Evolutionary conservation across 2,329 filamentous ascomycete genomes (phyloP), one percentile per base, ranked within the genome.

Genomic region (Metarhizium brunneum): DNA sequence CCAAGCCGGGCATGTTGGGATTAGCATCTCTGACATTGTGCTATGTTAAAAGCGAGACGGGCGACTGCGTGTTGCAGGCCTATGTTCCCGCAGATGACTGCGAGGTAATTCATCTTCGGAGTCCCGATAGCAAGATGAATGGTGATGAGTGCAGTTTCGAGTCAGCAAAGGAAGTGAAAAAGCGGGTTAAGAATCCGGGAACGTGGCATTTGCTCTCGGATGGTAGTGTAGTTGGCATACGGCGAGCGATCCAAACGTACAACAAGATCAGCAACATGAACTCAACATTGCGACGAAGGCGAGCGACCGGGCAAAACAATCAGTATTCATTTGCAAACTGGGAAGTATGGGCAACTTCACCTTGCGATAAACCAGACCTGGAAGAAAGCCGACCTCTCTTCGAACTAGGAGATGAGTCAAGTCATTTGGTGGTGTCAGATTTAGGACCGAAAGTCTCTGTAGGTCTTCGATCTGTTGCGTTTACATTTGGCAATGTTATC

Each of bases 401-500:
- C 54, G 61, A 68, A 6, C 67, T 73, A 10, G 66, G 69, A 5
- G 71, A 73, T 43, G 64, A 71, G 47, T 70, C 73, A 3, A 74
- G 78, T 2, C 76, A 83, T 56, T 73, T 92, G 4, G 81, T 89
- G 50, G 82, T 90, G 25, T 80, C 80, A 2, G 77, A 77, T 49
- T 72, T 87, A 1, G 88, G 88, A 0, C 87, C 87, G 0, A 80
- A 87, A 56, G 75, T 76, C 2, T 74, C 74, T 53, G 71, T 90
- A 1, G 87, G 87, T 13, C 77, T 80, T 50, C 76, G 78, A 49
- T 86, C 84, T 52, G 76, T 89, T 3, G 88, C 83, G 0, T 79
- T 92, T 35, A 86, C 80, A 0, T 83, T 91, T 57, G 88, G 87
- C 13, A 88, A 90, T 61, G 76, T 82, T 1, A 76, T 91, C 63